A percentile compares a stretch with the other conserved stretches of the same genome.
Evolutionary conservation across 306 rosid genomes (phyloP).

Genomic region (Lathyrus aphaca): DNA sequence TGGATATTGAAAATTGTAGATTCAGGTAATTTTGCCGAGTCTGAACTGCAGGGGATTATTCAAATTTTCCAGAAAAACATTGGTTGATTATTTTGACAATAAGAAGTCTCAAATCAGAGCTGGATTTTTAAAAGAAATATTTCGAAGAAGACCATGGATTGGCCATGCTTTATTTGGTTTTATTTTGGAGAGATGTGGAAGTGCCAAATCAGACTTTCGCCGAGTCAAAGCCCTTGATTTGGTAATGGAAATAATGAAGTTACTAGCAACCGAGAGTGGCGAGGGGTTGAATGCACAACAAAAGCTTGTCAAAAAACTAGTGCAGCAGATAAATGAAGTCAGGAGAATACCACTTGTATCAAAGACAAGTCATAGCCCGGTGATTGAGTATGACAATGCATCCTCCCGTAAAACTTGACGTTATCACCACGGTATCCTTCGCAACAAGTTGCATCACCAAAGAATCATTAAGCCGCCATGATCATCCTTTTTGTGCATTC

Average conservation of each 20-base stretch:
- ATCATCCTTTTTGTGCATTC: too few species aligned
- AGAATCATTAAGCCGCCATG: too few species aligned
- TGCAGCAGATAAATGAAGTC: too few species aligned
- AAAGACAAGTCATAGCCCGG: too few species aligned
- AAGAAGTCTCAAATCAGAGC: conserved; percentile 81
- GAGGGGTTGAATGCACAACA: conserved; percentile 48
- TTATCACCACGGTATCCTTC: too few species aligned
- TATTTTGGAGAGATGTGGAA: conserved; percentile 69
- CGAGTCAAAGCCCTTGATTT: conserved; percentile 81
- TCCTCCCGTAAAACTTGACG: too few species aligned
- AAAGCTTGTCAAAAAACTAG: conserved; percentile 53
- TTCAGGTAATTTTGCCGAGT: conserved; percentile 56
- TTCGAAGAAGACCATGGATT: conserved; percentile 78
- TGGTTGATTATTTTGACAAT: conserved; percentile 62
- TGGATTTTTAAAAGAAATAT: conserved; percentile 76
- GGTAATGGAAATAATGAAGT: conserved; percentile 64
- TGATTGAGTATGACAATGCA: too few species aligned
- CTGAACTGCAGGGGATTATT: conserved; percentile 59
- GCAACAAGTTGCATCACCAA: too few species aligned
- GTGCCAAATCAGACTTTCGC: conserved; percentile 73
- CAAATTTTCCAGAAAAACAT: conserved; percentile 59
- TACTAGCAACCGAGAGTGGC: conserved; percentile 42
- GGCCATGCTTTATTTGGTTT: conserved; percentile 68
- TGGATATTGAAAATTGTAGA: conserved; percentile 86
- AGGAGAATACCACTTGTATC: too few species aligned